These are phyloP conservation scores for Keithomyces neogunnii DNA, from an alignment of 2,329 filamentous ascomycete genomes.

Conservation along the genomic window DNA sequence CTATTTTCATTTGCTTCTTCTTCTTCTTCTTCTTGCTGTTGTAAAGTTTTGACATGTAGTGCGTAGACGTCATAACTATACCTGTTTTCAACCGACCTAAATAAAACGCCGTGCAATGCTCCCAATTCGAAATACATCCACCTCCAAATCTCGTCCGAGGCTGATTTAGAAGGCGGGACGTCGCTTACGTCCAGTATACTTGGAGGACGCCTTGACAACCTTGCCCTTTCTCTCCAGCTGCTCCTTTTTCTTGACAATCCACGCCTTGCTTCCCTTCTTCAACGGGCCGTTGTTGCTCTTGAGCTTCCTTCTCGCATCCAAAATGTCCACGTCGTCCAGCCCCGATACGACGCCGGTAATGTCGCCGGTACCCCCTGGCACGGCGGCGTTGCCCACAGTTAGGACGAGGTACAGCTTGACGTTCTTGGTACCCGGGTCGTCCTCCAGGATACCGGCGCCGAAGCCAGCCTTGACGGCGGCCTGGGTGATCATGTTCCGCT, in stretches of 20 bases:
- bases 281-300: constrained; percentile 40
- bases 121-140: background rate
- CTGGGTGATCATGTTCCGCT: constrained; percentile 83
- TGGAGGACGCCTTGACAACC: constrained; percentile 83
- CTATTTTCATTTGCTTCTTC: constrained; percentile 2
- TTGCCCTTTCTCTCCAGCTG: constrained; percentile 94
- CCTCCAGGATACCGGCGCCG: constrained; percentile 87
- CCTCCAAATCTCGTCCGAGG: background rate
- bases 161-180: constrained; percentile 60
- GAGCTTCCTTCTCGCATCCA: constrained; percentile 55
- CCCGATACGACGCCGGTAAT: constrained; percentile 85
- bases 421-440: constrained; percentile 94
- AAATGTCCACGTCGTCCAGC: constrained; percentile 79
- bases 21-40: too few species aligned
- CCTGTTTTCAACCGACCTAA: background rate
- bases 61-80: constrained; percentile 3
- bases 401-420: constrained; percentile 93
- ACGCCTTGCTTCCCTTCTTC: constrained; percentile 76
- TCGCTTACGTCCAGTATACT: constrained; percentile 89
- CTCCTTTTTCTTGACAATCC: constrained; percentile 81
- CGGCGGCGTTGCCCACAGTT: constrained; percentile 63
- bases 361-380: constrained; percentile 53
- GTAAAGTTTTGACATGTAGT: background rate
- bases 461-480: constrained; percentile 93
- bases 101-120: constrained; percentile 20